These are phyloP conservation scores for Cochlearia excelsa DNA, from an alignment of 345 rosid genomes.

Conservation along the genomic window DNA sequence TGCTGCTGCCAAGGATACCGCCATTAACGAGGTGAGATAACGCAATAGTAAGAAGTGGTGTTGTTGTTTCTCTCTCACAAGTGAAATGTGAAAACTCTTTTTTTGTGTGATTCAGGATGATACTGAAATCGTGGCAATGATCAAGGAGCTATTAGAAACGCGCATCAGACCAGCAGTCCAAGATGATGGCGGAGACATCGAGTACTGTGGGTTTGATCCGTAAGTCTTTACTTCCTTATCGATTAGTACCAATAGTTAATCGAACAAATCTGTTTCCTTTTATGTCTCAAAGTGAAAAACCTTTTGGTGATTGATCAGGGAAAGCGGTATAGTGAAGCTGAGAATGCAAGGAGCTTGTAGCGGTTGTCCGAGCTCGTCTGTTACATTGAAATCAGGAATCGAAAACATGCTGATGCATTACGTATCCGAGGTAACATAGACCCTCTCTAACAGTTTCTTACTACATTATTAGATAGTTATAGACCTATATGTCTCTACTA, in stretches of 20 bases:
- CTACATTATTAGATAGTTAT: no score
- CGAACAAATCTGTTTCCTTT: not conserved
- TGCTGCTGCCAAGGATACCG: constrained; percentile 85
- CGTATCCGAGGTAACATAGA: constrained; percentile 70
- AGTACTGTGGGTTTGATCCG: constrained; percentile 79
- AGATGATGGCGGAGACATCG: constrained; percentile 98
- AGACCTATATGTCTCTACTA: no score
- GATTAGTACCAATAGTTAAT: not conserved
- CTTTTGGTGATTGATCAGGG: constrained; percentile 44
- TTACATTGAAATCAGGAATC: constrained; percentile 94
- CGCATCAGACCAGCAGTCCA: constrained; percentile 97
- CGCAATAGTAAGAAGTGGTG: not conserved
- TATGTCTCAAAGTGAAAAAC: no score
- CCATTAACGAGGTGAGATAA: constrained; percentile 62
- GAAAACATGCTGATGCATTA: constrained; percentile 99
- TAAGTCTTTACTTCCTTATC: constrained; percentile 35
- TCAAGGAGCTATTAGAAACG: constrained; percentile 92
- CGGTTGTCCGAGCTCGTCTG: constrained; percentile 99
- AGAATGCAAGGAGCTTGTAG: constrained; percentile 99
- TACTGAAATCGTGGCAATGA: constrained; percentile 96
- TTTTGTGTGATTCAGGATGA: constrained; percentile 59
- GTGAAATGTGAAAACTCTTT: not conserved
- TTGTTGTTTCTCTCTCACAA: not conserved
- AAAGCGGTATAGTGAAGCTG: constrained; percentile 86
- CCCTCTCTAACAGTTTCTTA: no score